Percentiles rank a stretch among this genome's conserved stretches.
Conservation (phyloP, 106 monocot genomes). For the Narthecium ossifragum region DNA sequence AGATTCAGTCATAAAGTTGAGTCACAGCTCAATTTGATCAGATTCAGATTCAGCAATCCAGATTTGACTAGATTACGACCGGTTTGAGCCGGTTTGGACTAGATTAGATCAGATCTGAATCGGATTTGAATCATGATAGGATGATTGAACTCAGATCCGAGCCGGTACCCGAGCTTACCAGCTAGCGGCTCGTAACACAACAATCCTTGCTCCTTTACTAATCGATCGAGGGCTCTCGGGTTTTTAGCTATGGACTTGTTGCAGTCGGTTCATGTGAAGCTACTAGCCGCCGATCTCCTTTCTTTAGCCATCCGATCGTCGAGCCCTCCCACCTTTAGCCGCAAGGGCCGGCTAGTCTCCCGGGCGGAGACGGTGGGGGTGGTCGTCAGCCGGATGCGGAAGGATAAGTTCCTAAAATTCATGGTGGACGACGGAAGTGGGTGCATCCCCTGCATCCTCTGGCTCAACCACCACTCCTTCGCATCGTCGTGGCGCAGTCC, state of each 20-base stretch:
- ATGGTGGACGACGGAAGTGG: conserved; percentile 79
- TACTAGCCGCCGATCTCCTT: conserved; percentile 48
- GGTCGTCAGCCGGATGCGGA: conserved; percentile 40
- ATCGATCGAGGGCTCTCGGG: too few species aligned
- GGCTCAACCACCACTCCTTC: conserved; percentile 57
- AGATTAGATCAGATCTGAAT: too few species aligned
- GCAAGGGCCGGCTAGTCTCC: conserved; percentile 17
- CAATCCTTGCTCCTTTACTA: too few species aligned
- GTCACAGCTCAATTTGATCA: too few species aligned
- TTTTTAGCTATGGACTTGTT: conserved; percentile 22
- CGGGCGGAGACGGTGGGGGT: conserved; percentile 52
- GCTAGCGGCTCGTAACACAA: too few species aligned
- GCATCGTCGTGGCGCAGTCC: neutral
- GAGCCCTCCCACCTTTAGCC: conserved; percentile 2
- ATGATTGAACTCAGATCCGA: too few species aligned
- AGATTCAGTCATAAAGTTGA: too few species aligned
- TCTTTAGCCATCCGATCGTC: conserved; percentile 19
- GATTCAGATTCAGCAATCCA: too few species aligned
- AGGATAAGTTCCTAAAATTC: conserved; percentile 48
- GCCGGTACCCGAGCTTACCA: too few species aligned
- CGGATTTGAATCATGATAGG: too few species aligned
- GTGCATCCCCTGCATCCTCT: conserved; percentile 79
- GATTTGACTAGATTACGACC: too few species aligned
- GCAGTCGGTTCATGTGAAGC: conserved; percentile 33
- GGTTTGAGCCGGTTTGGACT: too few species aligned